Conservation (phyloP, 2,329 filamentous ascomycete species). For the Colletotrichum spinosum region DNA sequence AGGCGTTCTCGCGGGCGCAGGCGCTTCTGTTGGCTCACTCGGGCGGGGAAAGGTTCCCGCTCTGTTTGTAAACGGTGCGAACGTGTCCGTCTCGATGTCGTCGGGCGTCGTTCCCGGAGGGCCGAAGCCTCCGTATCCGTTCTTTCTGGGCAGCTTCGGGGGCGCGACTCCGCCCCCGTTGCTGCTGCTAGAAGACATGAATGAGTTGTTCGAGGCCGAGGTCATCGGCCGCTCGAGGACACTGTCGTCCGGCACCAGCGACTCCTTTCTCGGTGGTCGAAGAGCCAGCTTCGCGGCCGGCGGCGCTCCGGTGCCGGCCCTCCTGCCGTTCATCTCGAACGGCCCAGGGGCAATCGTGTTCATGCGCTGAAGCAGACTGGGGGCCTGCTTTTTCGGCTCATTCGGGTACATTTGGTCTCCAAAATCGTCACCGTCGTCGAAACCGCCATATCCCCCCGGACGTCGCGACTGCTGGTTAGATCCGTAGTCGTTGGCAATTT, state of each 20-base stretch:
- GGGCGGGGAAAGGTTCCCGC: conserved; percentile 66
- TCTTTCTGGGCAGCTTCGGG: conserved; percentile 58
- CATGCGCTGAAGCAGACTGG: conserved; percentile 69
- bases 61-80: conserved; percentile 53
- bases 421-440: conserved; percentile 51
- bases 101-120: conserved; percentile 54
- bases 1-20: conserved; percentile 55
- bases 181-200: conserved; percentile 34
- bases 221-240: conserved; percentile 44
- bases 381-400: conserved; percentile 53
- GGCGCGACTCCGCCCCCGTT: conserved; percentile 43
- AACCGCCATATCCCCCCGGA: conserved; percentile 63
- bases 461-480: conserved; percentile 53
- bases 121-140: conserved; percentile 70
- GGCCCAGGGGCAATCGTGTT: conserved; percentile 75
- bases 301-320: conserved; percentile 39
- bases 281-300: conserved; percentile 48
- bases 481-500: conserved; percentile 56
- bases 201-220: conserved; percentile 45
- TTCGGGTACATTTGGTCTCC: conserved; percentile 61
- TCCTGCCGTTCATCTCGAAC: conserved; percentile 64
- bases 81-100: conserved; percentile 46
- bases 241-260: conserved; percentile 36
- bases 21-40: conserved; percentile 50
- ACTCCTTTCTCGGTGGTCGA: conserved; percentile 44